Base-by-base conservation (phyloP, 139 green algal genomes). In the Micractinium sp. region DNA sequence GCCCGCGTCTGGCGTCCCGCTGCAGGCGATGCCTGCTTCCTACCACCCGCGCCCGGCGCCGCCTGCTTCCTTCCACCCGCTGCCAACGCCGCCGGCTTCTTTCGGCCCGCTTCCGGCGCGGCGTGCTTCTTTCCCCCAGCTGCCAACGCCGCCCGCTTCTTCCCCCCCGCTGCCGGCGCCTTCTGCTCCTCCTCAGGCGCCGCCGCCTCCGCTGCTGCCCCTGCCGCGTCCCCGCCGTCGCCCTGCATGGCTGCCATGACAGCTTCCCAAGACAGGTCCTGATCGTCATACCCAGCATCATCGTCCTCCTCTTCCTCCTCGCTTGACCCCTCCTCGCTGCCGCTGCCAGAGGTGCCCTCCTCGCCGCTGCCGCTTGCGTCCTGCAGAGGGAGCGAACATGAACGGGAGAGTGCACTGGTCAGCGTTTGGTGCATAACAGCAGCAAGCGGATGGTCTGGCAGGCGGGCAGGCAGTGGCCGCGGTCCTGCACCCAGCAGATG, bases 221-320 rank as follows among this genome's bases (percentile, higher is more conserved):
- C 73, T n/a, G 18, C 35, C 66, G 60, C 81, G 0, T 29, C 84
- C 3, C 39, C 39, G 56, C 39, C n/a, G 80, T 84, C 75, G 81
- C 80, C 84, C 89, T 95, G 94, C 88, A 98, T 86, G 38, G 83
- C 87, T 5, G 90, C 88, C 92, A 99, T 93, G 20, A 99, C 95
- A 16, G 96, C 96, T 91, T 99, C 96, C 96, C 96, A 99, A 0
- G 92, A 96, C 27, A 99, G 94, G 16, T 94, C 97, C 3, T 88
- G 91, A 0, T 96, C 94, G 31, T 95, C 95, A 76, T 98, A 97
- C 4, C 96, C 96, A 60, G 95, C 95, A 75, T 94, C 92, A 33
- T 84, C 92, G 67, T 86, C 85, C 19, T 93, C 90, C 4, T 92
- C 92, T 12, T 71, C 63, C 20, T 27, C 22, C 63, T 71, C 63